phyloP scores from a whole-genome alignment of 1,284 basidiomycete species.

The Ceratobasidium sp. region DNA sequence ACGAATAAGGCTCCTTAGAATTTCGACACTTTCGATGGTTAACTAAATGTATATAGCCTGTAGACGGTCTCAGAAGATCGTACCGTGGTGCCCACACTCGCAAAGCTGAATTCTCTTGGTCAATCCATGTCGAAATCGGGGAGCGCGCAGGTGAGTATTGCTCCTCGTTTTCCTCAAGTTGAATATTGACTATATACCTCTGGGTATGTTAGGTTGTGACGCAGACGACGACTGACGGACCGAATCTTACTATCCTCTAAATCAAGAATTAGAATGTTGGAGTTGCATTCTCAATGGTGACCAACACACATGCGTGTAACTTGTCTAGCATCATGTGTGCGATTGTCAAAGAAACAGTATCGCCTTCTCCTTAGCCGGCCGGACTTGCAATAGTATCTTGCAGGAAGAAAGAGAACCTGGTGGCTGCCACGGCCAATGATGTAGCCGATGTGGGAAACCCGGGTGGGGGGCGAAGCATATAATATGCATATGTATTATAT shows the following conservation, averaged over 20 bases:
- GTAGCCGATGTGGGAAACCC: too few relatives aligned
- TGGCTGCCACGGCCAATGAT: too few relatives aligned
- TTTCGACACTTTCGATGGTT: not conserved
- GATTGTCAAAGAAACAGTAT: conserved; percentile 49
- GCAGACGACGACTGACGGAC: conserved; percentile 57
- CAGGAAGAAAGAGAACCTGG: too few relatives aligned
- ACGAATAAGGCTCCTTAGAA: conserved; percentile 58
- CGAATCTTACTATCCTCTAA: conserved; percentile 60
- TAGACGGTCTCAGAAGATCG: conserved; percentile 48
- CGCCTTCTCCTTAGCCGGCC: too few relatives aligned
- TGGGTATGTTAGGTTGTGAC: conserved; percentile 55
- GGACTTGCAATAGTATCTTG: too few relatives aligned
- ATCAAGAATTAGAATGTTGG: conserved; percentile 58
- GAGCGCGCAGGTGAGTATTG: conserved; percentile 33
- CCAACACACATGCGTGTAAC: conserved; percentile 36
- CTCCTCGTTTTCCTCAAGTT: not conserved
- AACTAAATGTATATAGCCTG: conserved; percentile 8
- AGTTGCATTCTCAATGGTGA: conserved; percentile 52
- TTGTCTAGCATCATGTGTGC: not conserved
- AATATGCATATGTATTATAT: too few relatives aligned
- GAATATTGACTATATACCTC: not conserved
- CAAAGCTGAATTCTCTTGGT: conserved; percentile 48
- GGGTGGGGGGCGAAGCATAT: too few relatives aligned
- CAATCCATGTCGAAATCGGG: conserved; percentile 45
- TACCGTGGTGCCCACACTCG: conserved; percentile 46